Conservation (phyloP, 1,139 yeast genomes). For the Taiozyma onychis region DNA sequence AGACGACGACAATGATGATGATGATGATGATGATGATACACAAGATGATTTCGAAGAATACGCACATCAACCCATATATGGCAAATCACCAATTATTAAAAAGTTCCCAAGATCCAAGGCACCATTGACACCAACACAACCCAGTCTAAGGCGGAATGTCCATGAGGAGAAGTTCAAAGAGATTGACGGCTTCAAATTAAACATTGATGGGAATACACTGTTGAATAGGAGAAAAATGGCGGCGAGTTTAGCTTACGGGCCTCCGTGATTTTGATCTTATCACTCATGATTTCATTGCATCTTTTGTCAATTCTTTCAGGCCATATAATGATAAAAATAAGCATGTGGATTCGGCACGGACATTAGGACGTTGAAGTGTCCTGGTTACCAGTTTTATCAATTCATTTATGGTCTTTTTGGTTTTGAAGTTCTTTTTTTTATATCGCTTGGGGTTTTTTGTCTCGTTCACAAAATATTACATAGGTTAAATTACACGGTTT, state of each 20-base stretch:
- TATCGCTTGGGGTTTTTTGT: no score
- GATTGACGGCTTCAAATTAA: constrained; percentile 39
- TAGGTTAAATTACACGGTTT: no score
- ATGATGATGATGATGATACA: constrained; percentile 13
- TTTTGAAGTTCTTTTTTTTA: no score
- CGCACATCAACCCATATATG: constrained; percentile 7
- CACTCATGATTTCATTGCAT: not conserved
- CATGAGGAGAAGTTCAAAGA: constrained; percentile 10
- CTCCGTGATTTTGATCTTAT: not conserved
- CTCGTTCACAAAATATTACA: no score
- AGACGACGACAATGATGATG: constrained; percentile 13
- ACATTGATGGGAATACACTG: constrained; percentile 54
- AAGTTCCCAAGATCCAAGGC: constrained; percentile 1
- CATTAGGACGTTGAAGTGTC: no score
- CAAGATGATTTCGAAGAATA: constrained; percentile 14
- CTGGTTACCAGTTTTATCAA: no score
- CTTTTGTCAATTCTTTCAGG: not conserved
- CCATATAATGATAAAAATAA: no score
- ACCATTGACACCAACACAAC: not conserved
- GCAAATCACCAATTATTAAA: constrained; percentile 15
- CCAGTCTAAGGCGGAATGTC: not conserved
- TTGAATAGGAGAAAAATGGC: constrained; percentile 44
- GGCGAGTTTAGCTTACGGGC: constrained; percentile 13
- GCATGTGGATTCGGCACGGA: no score
- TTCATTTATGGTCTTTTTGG: no score